These are phyloP conservation scores for Verbascum thapsus DNA, from an alignment of 257 asterid genomes.

Conservation along the genomic window DNA sequence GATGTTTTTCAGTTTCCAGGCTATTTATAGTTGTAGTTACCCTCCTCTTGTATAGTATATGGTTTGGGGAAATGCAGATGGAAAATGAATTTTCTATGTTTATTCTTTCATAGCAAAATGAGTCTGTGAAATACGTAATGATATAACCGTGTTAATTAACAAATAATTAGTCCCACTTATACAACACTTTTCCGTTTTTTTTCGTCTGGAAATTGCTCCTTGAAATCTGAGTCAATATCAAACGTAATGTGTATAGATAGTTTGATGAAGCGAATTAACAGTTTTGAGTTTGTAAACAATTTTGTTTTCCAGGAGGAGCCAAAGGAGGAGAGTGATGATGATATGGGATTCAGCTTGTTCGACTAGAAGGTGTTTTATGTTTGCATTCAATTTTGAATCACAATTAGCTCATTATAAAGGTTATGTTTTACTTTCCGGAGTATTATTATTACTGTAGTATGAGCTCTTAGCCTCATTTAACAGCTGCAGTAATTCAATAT, in stretches of 20 bases:
- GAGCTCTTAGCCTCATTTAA: conserved; percentile 7
- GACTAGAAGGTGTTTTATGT: conserved; percentile 36
- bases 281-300: background rate
- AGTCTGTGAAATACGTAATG: too few relatives aligned
- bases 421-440: conserved; percentile 10
- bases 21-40: too few relatives aligned
- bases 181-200: background rate
- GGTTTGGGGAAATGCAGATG: background rate
- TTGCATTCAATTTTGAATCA: too few relatives aligned
- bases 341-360: conserved; percentile 56
- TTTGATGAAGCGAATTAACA: background rate
- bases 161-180: background rate
- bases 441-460: background rate
- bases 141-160: too few relatives aligned
- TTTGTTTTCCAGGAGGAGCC: conserved; percentile 46
- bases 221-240: background rate
- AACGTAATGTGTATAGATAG: background rate
- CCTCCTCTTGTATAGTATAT: too few relatives aligned
- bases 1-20: background rate
- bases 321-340: conserved; percentile 60
- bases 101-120: too few relatives aligned
- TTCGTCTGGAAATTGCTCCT: too few relatives aligned
- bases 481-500: conserved; percentile 16
- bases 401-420: conserved; percentile 1
- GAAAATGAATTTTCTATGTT: background rate